Evolutionary conservation across 2,329 filamentous ascomycete species (phyloP).

Genomic region (Hymenoscyphus repandus): DNA sequence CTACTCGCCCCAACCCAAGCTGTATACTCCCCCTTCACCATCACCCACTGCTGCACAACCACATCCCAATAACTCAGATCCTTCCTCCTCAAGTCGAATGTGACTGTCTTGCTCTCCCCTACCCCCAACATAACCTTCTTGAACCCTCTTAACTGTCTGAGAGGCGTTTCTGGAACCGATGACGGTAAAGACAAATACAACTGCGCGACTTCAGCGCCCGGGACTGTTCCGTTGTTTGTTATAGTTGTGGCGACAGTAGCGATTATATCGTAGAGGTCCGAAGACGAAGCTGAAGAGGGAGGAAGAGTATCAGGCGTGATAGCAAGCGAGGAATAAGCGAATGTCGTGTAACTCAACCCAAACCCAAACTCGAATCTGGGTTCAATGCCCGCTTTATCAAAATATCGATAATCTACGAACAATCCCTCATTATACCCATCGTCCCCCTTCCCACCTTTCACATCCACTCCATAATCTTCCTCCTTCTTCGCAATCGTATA

Average conservation of each 20-base stretch:
- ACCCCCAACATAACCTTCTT: conserved; percentile 48
- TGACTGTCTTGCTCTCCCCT: conserved; percentile 39
- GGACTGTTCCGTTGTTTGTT: conserved; percentile 54
- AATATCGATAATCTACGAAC: conserved; percentile 49
- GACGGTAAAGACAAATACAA: conserved; percentile 36
- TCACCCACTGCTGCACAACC: conserved; percentile 50
- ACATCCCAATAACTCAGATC: conserved; percentile 62
- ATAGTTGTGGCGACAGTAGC: conserved; percentile 55
- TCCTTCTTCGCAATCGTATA: conserved; percentile 61
- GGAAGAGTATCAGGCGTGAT: conserved; percentile 12
- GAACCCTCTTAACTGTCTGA: conserved; percentile 56
- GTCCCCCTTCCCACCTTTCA: conserved; percentile 12
- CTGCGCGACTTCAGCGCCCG: conserved; percentile 49
- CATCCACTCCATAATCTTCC: conserved; percentile 44
- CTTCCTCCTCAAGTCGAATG: conserved; percentile 34
- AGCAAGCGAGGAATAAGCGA: conserved; percentile 30
- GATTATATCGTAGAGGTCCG: conserved; percentile 57
- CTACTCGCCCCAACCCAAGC: conserved; percentile 24
- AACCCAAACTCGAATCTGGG: conserved; percentile 39
- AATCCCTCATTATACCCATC: conserved; percentile 41
- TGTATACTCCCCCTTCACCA: conserved; percentile 29
- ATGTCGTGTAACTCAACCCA: conserved; percentile 53
- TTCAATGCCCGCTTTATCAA: conserved; percentile 37
- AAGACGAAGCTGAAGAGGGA: conserved; percentile 30
- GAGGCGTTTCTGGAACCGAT: conserved; percentile 27